Evolutionary conservation across 2,329 filamentous ascomycete genomes (phyloP), one percentile per base, ranked within the genome.

Genomic region (Ophiostoma tasmaniense): DNA sequence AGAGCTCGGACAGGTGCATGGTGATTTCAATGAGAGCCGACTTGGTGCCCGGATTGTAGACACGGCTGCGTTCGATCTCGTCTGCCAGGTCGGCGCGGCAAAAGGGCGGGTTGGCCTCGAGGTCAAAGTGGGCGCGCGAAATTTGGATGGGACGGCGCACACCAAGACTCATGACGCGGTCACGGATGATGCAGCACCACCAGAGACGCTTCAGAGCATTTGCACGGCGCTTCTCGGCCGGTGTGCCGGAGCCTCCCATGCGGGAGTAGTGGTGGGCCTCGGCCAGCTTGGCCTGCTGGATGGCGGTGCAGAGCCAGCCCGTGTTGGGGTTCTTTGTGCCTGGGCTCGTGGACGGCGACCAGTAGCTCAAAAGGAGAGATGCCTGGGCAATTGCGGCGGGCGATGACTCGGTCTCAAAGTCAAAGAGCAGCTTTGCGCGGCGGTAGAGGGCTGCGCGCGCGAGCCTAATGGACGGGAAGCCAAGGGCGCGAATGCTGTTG

Each of bases 111-210:
- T 76, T 78, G 0, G 76, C 71, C 52, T 79, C 78, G 62, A 81
- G 78, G 70, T 83, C 79, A 70, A 84, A 82, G 69, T 82, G 79
- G 0, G 76, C 76, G 2, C 80, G 78, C 0, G 81, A 81, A 68
- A 85, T 80, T 70, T 84, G 82, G n/a, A 83, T 78, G 55, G 79
- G 79, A 13, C 82, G 79, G n/a, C 83, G 79, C 70, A 85, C 78
- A 3, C 82, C 80, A 10, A 86, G 76, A 3, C 80, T 78, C 33
- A 85, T 72, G 22, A 83, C 81, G 52, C 82, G 79, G 73, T 85
- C 83, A 13, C 84, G 81, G 5, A 85, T 77, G 55, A 85, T 77
- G 70, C 83, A 84, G 69, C 82, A 83, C 83, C 83, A 85, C 83
- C 83, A 85, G 8, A 86, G 74, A 1, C 83, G 77, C 74, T 84